phyloP scores from a whole-genome alignment of 257 asterid species.

The Gynochthodes officinalis region DNA sequence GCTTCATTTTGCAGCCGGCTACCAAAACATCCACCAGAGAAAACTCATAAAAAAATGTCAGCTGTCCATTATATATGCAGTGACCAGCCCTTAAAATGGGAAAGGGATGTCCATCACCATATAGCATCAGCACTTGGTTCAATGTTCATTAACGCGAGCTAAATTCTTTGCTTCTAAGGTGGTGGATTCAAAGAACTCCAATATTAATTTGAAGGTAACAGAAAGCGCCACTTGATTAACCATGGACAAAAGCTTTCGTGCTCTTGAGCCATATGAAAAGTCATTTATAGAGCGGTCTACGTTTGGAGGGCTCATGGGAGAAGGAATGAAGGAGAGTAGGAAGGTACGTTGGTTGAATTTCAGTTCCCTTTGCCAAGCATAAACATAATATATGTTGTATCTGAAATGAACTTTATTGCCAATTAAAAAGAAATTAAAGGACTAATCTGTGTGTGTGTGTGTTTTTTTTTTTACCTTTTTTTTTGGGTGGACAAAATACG shows the following conservation, averaged over 20 bases:
- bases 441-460: too few species aligned
- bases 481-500: background rate
- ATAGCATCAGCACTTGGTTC: too few species aligned
- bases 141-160: background rate
- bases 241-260: slow-evolving; percentile 9
- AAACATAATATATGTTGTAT: too few species aligned
- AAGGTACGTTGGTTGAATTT: background rate
- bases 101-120: too few species aligned
- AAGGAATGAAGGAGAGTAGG: background rate
- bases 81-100: too few species aligned
- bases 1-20: too few species aligned
- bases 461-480: too few species aligned
- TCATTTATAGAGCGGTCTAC: slow-evolving; percentile 4
- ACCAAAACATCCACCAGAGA: too few species aligned
- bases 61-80: too few species aligned
- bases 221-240: background rate
- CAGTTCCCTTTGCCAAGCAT: background rate
- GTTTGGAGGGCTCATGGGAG: background rate
- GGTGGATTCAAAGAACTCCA: background rate
- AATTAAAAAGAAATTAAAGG: too few species aligned
- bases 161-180: background rate
- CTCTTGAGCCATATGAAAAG: background rate
- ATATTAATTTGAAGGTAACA: background rate
- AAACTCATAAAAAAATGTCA: too few species aligned
- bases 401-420: too few species aligned